Evolutionary conservation across 805 yeast species (phyloP), one percentile per base, ranked within the genome.

Genomic region (Priceomyces medius): DNA sequence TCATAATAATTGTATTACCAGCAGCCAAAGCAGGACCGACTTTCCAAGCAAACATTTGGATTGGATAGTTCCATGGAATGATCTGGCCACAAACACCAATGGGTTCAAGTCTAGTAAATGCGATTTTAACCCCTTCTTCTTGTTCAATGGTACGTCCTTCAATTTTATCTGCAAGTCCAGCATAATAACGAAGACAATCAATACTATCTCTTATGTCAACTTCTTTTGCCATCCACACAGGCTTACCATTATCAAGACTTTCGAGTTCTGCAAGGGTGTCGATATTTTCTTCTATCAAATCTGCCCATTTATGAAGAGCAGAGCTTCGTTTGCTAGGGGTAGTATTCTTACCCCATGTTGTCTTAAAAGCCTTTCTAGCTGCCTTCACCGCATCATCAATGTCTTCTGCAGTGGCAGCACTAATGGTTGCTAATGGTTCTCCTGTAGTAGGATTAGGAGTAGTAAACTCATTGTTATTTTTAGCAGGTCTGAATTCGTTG

Each of bases 21-120:
- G 87, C 83, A 31, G 90, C 88, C 49, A 85, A 65, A 7, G 95
- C 93, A 17, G 91, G 91, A 20, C 85, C 88, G 55, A 85, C 69
- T 62, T 85, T 85, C 93, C 93, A 85, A 18, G 85, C 73, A n/a
- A 85, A 80, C 88, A 84, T 83, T 21, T 74, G 67, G 46, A 71
- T 51, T 10, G 76, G 76, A 53, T 67, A 71, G 54, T 71, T 71
- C 76, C 76, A 71, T 16, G 76, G 76, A 40, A 70, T 64, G 45
- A 71, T 71, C 48, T 70, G 75, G 12, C 71, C 76, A 52, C 74
- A 66, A 17, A 71, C 74, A 4, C 75, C 75, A 47, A 49, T 60
- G 20, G 76, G 76, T 55, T 83, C 85, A 49, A 81, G 81, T 39
- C 81, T 70, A 19, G 89, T 82, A 64, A 80, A 81, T 26, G 85